Base-by-base conservation (phyloP, 176 grass and related monocot species). In the Aegilops speltoides region DNA sequence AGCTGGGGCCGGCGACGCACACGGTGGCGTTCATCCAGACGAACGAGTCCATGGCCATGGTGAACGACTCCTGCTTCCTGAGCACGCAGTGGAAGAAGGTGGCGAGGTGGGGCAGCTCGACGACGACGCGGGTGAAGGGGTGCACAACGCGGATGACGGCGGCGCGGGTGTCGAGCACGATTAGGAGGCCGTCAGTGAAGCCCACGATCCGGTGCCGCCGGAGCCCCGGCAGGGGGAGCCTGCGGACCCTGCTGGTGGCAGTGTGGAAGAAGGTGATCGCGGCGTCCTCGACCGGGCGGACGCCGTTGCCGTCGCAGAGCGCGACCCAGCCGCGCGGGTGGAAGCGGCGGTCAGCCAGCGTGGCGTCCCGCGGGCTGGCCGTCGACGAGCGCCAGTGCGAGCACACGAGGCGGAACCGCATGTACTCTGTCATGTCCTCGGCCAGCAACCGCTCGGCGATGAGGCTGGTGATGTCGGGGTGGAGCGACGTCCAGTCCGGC, bases 291-390 rank as follows among this genome's bases (percentile, higher is more conserved):
- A 73, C 69, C 37, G 22, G 37, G 36, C 37, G 69, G 36, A 73
- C 69, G 22, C 69, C 69, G 22, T 73, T 15, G 37, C 69, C 69
- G 37, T 73, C 69, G 36, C 69, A 73, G 69, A 43, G 69, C 69
- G 69, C 37, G 22, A 73, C 69, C 69, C 36, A 73, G 37, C 69
- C 37, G 37, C 69, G 69, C 19, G 69, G 69, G 69, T 73, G 69
- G 69, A 73, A 73, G 69, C 36, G 69, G 69, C 69, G 37, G 36
- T 73, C 68, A 36, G 68, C 68, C 68, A 71, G 68, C 68, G 20
- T 73, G 69, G 36, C 36, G 10, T 73, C 69, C 36, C 22, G 11
- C 69, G 69, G 69, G 69, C 8, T 43, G 11, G 22, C 69, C 36
- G 69, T 43, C 22, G 69, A 73, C 20, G 69, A 5, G 36, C 69